Conservation (phyloP, 768 basidiomycete genomes). For the Macrolepiota albuminosa region DNA sequence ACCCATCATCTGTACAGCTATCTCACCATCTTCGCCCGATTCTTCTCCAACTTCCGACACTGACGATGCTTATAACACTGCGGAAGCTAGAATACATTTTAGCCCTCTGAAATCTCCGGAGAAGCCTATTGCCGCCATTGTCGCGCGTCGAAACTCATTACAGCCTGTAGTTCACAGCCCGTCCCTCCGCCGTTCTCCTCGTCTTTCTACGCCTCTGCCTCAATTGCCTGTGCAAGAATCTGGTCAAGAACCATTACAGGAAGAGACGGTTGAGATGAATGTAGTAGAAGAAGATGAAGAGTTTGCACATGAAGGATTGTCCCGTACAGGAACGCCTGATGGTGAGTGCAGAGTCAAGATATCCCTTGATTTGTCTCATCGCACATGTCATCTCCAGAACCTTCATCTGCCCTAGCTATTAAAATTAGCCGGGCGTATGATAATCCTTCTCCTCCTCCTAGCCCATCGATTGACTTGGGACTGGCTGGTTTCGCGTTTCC, state of each 20-base stretch:
- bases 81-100: slow-evolving; percentile 42
- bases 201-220: slow-evolving; percentile 39
- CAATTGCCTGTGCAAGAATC: slow-evolving; percentile 14
- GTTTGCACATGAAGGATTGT: slow-evolving; percentile 21
- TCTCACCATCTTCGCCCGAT: slow-evolving; percentile 15
- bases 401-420: slow-evolving; percentile 61
- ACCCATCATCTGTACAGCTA: background rate
- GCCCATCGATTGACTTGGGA: slow-evolving; percentile 3
- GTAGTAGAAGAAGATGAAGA: slow-evolving; percentile 27
- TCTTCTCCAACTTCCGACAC: slow-evolving; percentile 29
- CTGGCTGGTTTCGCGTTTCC: background rate
- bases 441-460: slow-evolving; percentile 66
- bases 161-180: slow-evolving; percentile 16
- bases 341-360: slow-evolving; percentile 33
- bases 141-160: slow-evolving; percentile 24
- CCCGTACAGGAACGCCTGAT: slow-evolving; percentile 46
- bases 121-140: slow-evolving; percentile 35
- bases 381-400: slow-evolving; percentile 38
- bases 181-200: slow-evolving; percentile 45
- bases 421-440: slow-evolving; percentile 65
- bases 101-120: slow-evolving; percentile 51
- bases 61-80: slow-evolving; percentile 38
- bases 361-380: slow-evolving; percentile 8
- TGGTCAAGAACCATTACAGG: slow-evolving; percentile 2
- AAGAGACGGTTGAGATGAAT: slow-evolving; percentile 12